Evolutionary conservation across 2,329 filamentous ascomycete genomes (phyloP).

Genomic region (Pseudogymnoascus sp.): DNA sequence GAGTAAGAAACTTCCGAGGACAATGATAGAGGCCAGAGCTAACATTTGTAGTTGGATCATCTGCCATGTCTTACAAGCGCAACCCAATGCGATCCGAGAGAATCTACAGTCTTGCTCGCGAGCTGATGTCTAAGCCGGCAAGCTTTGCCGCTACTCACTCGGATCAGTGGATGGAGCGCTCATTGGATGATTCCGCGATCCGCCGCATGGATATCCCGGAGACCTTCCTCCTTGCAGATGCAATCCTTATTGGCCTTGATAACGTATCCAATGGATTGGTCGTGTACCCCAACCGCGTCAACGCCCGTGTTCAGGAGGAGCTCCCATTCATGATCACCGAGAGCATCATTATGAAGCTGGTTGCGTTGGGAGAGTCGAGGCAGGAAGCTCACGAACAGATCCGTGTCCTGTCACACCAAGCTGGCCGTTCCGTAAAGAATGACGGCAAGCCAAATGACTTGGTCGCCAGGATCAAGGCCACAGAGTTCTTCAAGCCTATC

Average conservation of each 20-base stretch:
- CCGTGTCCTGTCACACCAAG: constrained; percentile 71
- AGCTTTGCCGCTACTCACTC: constrained; percentile 52
- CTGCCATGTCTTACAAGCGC: constrained; percentile 47
- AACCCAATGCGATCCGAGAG: constrained; percentile 44
- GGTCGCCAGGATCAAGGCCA: constrained; percentile 65
- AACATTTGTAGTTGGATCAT: constrained; percentile 43
- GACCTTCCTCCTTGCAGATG: constrained; percentile 60
- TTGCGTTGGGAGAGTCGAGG: constrained; percentile 59
- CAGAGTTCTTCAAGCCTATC: constrained; percentile 67
- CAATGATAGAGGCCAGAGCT: neutral
- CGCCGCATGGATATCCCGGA: constrained; percentile 56
- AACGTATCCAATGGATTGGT: constrained; percentile 62
- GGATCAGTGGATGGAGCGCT: constrained; percentile 64
- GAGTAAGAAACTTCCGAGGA: constrained; percentile 28
- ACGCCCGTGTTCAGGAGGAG: constrained; percentile 60
- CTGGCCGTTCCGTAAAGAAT: constrained; percentile 62
- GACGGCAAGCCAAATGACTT: constrained; percentile 73
- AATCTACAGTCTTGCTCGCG: constrained; percentile 39
- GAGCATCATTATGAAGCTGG: constrained; percentile 70
- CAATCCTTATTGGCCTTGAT: constrained; percentile 57
- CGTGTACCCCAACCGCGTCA: constrained; percentile 71
- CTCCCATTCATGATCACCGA: constrained; percentile 80
- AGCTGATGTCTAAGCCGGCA: constrained; percentile 31
- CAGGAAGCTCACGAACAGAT: constrained; percentile 87
- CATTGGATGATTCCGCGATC: constrained; percentile 40